Conservation (phyloP, 2,329 filamentous ascomycete species). For the Stenocarpella maydis region DNA sequence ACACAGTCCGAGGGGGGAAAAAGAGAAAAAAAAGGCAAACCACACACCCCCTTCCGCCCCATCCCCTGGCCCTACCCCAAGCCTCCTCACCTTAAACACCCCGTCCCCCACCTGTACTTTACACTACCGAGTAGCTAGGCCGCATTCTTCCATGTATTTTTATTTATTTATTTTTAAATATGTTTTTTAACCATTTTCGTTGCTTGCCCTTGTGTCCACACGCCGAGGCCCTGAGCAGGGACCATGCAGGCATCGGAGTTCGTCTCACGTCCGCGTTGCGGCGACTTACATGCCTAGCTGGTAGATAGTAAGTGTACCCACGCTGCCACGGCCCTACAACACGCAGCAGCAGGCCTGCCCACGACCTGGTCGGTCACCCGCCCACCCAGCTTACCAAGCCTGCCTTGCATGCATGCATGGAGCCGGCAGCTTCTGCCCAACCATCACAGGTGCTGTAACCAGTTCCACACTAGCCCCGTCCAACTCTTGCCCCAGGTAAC, state of each 20-base stretch:
- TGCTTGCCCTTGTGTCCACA: too few relatives aligned
- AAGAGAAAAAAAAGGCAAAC: neutral
- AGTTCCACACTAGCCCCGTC: neutral
- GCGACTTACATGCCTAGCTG: neutral
- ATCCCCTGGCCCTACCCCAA: neutral
- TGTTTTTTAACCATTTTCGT: too few relatives aligned
- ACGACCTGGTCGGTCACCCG: too few relatives aligned
- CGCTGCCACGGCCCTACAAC: conserved; percentile 16
- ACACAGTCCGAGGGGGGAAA: neutral
- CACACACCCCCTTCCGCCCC: neutral
- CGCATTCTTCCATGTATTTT: neutral
- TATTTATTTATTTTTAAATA: neutral
- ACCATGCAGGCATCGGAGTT: conserved; percentile 15
- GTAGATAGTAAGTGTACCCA: too few relatives aligned
- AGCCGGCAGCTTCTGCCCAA: neutral
- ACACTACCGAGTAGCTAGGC: conserved; percentile 7
- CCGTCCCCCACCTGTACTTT: conserved; percentile 1
- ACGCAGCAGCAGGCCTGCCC: too few relatives aligned
- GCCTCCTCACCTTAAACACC: neutral
- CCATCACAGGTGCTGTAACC: neutral
- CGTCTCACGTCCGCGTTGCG: conserved; percentile 18
- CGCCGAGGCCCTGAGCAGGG: neutral
- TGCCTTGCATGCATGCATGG: neutral
- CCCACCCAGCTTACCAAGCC: too few relatives aligned
- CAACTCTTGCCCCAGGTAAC: neutral